These are phyloP conservation scores for Aspergillus puulaauensis DNA, from an alignment of 2,329 filamentous ascomycete genomes.

Conservation along the genomic window DNA sequence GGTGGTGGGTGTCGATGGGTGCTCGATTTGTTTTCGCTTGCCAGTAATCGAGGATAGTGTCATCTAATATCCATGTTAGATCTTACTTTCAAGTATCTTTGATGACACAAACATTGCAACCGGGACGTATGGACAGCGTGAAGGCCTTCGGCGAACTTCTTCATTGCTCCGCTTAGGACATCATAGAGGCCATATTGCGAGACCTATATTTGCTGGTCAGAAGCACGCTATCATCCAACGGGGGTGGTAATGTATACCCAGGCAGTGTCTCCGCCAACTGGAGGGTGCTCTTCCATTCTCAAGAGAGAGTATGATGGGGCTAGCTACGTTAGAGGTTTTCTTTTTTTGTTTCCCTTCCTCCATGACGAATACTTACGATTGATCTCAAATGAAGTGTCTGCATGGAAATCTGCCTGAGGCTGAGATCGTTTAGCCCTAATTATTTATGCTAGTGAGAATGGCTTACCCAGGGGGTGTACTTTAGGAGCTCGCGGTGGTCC, in stretches of 20 bases:
- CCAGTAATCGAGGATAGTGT: slow-evolving; percentile 50
- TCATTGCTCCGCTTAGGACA: slow-evolving; percentile 29
- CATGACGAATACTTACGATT: slow-evolving; percentile 35
- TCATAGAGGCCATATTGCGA: slow-evolving; percentile 41
- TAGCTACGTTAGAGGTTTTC: slow-evolving; percentile 1
- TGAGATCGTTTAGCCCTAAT: background rate
- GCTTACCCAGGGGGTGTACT: slow-evolving; percentile 48
- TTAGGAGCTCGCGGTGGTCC: slow-evolving; percentile 46
- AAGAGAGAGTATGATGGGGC: slow-evolving; percentile 52
- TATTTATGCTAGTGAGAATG: background rate
- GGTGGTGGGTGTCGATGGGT: slow-evolving; percentile 51
- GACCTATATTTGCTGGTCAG: slow-evolving; percentile 12
- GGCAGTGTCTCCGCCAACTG: slow-evolving; percentile 49
- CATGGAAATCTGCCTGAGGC: slow-evolving; percentile 49
- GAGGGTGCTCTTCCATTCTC: slow-evolving; percentile 52
- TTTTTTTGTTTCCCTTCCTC: too few relatives aligned
- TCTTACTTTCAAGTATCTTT: too few relatives aligned
- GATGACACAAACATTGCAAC: background rate
- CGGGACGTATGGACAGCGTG: slow-evolving; percentile 48
- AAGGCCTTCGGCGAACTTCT: slow-evolving; percentile 45
- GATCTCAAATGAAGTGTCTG: slow-evolving; percentile 53
- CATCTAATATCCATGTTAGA: slow-evolving; percentile 24
- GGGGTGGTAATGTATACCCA: slow-evolving; percentile 34
- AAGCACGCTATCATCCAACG: too few relatives aligned
- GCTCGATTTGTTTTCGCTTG: slow-evolving; percentile 42